phyloP scores from a whole-genome alignment of 305 asterid species.

The Euphrasia arctica region DNA sequence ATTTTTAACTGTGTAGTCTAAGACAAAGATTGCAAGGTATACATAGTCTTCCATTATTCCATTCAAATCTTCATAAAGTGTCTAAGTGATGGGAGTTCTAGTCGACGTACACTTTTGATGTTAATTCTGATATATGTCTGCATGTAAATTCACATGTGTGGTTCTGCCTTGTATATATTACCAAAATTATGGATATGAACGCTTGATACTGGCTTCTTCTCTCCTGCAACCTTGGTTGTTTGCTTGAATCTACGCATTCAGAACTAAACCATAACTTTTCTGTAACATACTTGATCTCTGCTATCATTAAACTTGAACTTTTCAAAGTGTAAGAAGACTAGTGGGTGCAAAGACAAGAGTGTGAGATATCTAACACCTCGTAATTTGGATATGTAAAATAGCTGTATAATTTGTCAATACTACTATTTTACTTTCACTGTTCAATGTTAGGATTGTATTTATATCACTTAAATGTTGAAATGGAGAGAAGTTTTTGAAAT shows the following conservation, averaged over 20 bases:
- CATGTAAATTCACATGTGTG: slow-evolving; percentile 7
- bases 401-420: not conserved
- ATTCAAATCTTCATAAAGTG: not conserved
- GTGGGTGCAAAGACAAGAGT: slow-evolving; percentile 4
- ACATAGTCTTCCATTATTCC: slow-evolving; percentile 9
- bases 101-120: slow-evolving; percentile 10
- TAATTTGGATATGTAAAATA: not conserved
- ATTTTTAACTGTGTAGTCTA: slow-evolving; percentile 12
- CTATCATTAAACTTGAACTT: slow-evolving; percentile 9
- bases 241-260: not conserved
- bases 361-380: not conserved
- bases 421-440: not conserved
- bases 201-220: not conserved
- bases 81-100: not conserved
- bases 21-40: not conserved
- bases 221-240: not conserved
- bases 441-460: not conserved
- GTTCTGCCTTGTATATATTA: not conserved
- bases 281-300: not conserved
- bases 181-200: not conserved
- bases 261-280: not conserved
- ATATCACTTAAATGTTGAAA: not conserved
- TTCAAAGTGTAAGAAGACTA: slow-evolving; percentile 7
- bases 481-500: not conserved
- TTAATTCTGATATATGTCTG: slow-evolving; percentile 12